Evolutionary conservation across 257 asterid genomes (phyloP), one percentile per base, ranked within the genome.

Genomic region (Coffea canephora): DNA sequence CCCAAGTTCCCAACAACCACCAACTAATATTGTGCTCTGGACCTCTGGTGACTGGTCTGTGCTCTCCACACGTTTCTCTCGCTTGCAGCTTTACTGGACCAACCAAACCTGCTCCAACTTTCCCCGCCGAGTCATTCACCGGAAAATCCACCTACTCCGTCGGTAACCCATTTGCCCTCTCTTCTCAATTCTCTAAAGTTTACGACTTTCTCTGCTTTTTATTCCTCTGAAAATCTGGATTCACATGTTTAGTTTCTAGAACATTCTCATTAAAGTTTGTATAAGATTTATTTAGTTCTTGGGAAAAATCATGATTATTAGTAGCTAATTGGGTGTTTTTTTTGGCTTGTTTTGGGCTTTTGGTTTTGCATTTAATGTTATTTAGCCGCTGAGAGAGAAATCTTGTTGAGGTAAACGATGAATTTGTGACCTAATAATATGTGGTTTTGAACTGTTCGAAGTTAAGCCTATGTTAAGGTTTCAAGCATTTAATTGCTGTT

Each of bases 21-120:
- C 69, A 16, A 74, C 14, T 7, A 21, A 66, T 27, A 70, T 43
- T 64, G 43, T n/a, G 46, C 66, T 72, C 59, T 71, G 82, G 69
- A 70, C 27, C 27, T 27, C 27, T 27, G 27, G 27, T 27, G 27
- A 27, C 27, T 27, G 27, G 27, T 27, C 74, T 41, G 86, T 83
- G 86, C 75, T 50, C 39, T 39, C 86, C 86, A 82, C 82, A 82
- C 81, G 79, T 75, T 69, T 27, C 80, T 65, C 52, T 71, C 81
- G 31, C 41, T 48, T 6, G 45, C 49, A 64, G 74, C 65, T 77
- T 71, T 64, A 59, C 55, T 78, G 55, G 68, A 55, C 74, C 52
- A 46, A 55, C 19, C 18, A 16, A 52, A 52, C 21, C 3, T 49
- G 50, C 74, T 36, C 61, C 76, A 52, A 39, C 68, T 45, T 27